Percentiles rank a stretch among this genome's conserved stretches.
Conservation (phyloP, 164 flowering plant genomes). For the Aristolochia californica region DNA sequence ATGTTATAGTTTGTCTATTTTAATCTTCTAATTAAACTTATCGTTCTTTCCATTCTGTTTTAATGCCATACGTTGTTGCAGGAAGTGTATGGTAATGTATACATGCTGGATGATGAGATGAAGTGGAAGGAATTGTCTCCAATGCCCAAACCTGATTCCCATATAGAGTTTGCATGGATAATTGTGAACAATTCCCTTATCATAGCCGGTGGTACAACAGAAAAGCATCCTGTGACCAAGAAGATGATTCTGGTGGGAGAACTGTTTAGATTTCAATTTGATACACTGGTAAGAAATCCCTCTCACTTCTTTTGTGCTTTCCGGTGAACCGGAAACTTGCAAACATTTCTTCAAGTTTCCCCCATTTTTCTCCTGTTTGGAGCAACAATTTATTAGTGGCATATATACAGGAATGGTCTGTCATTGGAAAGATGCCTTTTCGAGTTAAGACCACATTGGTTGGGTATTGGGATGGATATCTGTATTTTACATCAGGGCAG, state of each 20-base stretch:
- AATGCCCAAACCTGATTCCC: conserved; percentile 93
- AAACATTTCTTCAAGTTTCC: too few species aligned
- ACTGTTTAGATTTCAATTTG: conserved; percentile 55
- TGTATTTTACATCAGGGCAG: conserved; percentile 94
- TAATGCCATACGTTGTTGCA: conserved; percentile 9
- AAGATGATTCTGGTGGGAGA: conserved; percentile 81
- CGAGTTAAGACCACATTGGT: conserved; percentile 79
- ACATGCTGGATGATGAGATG: conserved; percentile 80
- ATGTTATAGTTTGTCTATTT: neutral
- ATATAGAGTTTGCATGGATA: conserved; percentile 89
- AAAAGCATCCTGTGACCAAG: conserved; percentile 76
- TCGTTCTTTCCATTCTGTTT: neutral
- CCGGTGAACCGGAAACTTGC: too few species aligned
- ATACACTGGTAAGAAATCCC: conserved; percentile 39
- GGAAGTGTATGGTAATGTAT: conserved; percentile 74
- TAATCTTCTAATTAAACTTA: neutral
- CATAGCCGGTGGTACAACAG: conserved; percentile 85
- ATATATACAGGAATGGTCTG: conserved; percentile 70
- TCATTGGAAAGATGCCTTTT: conserved; percentile 79
- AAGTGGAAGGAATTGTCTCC: conserved; percentile 70
- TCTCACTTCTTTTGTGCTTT: too few species aligned
- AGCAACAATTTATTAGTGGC: neutral
- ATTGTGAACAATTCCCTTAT: conserved; percentile 71
- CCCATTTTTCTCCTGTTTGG: too few species aligned
- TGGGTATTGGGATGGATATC: conserved; percentile 83